phyloP scores from a whole-genome alignment of 2,329 filamentous ascomycete species.

The Akanthomyces lecanii region DNA sequence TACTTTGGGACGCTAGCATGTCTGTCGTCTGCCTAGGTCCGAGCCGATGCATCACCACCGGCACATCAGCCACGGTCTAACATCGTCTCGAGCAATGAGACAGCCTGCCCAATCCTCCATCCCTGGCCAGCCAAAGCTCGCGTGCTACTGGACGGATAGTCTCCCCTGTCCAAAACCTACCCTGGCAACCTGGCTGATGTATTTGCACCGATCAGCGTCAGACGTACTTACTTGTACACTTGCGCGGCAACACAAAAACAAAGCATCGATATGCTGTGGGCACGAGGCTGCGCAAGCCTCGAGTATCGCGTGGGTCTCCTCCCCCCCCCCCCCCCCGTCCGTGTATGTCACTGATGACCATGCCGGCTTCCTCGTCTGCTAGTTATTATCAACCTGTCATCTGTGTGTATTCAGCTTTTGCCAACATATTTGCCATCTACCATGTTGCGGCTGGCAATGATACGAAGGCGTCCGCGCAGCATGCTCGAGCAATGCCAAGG shows the following conservation, averaged over 20 bases:
- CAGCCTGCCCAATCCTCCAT: neutral
- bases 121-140: neutral
- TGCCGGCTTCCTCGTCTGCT: neutral
- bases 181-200: neutral
- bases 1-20: neutral
- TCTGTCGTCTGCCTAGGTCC: neutral
- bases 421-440: no score
- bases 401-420: no score
- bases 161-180: neutral
- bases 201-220: neutral
- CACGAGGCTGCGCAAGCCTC: neutral
- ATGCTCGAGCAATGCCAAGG: constrained; percentile 2
- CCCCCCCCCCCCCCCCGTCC: neutral
- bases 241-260: neutral
- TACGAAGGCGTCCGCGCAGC: neutral
- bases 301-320: neutral
- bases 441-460: neutral
- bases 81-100: neutral
- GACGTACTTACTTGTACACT: no score
- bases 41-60: neutral
- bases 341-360: constrained; percentile 1
- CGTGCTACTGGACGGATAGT: neutral
- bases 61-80: neutral
- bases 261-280: neutral
- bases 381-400: neutral